A percentile compares a stretch with the other conserved stretches of the same genome.
Evolutionary conservation across 106 monocot genomes (phyloP).

Genomic region (Phalaenopsis equestris): DNA sequence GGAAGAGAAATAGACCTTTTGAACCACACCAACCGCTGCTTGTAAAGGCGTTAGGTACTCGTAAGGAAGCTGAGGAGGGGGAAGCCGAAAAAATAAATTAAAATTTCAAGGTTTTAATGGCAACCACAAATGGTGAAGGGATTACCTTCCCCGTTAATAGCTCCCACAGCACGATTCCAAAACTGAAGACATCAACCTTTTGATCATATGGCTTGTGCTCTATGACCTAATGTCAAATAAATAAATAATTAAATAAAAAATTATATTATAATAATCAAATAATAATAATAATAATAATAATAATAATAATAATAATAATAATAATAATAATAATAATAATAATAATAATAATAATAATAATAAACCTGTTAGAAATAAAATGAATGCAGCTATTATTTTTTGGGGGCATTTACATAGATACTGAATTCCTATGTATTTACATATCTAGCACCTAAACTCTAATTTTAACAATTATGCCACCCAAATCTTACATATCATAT

Average conservation of each 20-base stretch:
- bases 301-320: not conserved
- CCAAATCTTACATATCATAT: no score
- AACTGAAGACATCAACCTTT: slow-evolving; percentile 78
- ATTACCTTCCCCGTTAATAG: slow-evolving; percentile 62
- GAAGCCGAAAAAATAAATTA: not conserved
- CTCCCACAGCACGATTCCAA: slow-evolving; percentile 71
- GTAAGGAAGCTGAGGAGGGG: slow-evolving; percentile 38
- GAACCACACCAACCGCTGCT: slow-evolving; percentile 68
- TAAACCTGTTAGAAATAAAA: not conserved
- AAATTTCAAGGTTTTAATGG: no score
- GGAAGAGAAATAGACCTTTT: slow-evolving; percentile 29
- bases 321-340: no score
- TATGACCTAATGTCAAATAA: slow-evolving; percentile 34
- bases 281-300: no score
- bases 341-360: not conserved
- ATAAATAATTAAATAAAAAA: no score
- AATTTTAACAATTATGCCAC: no score
- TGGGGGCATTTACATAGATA: no score
- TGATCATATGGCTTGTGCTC: slow-evolving; percentile 85
- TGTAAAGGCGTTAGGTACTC: slow-evolving; percentile 61
- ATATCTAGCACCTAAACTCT: no score
- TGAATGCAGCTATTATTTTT: no score
- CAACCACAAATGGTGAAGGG: not conserved
- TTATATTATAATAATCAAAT: no score
- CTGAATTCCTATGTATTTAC: no score